phyloP scores from a whole-genome alignment of 2,329 filamentous ascomycete species.

The Aspergillus chevalieri region DNA sequence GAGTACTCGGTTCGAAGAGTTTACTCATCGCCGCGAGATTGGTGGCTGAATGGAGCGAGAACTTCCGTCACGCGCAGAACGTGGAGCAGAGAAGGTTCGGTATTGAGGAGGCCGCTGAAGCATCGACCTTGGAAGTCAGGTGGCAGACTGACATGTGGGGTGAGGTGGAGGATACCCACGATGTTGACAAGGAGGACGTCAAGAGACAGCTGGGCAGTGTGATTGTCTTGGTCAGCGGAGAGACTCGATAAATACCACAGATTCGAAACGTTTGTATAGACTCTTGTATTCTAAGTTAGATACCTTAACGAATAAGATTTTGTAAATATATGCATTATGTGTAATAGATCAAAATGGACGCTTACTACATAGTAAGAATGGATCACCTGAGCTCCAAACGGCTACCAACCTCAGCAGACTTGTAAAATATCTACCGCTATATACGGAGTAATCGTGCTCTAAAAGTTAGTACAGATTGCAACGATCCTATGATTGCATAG shows the following conservation, averaged over 20 bases:
- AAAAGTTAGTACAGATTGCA: too few relatives aligned
- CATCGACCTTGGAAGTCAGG: conserved; percentile 74
- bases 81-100: conserved; percentile 53
- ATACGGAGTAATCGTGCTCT: neutral
- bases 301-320: neutral
- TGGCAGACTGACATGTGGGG: conserved; percentile 93
- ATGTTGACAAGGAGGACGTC: conserved; percentile 88
- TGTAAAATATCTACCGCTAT: neutral
- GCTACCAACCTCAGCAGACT: too few relatives aligned
- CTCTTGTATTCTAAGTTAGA: neutral
- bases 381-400: too few relatives aligned
- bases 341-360: neutral
- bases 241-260: conserved; percentile 18
- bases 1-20: conserved; percentile 78
- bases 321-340: neutral
- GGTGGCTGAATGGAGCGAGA: conserved; percentile 80
- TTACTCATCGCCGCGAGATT: conserved; percentile 70
- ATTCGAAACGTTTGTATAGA: neutral
- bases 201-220: conserved; percentile 82
- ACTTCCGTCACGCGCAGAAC: conserved; percentile 51
- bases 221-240: conserved; percentile 68
- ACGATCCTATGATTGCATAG: neutral
- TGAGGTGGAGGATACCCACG: conserved; percentile 95
- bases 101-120: conserved; percentile 72
- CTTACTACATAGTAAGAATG: neutral